A percentile compares a stretch with the other conserved stretches of the same genome.
Evolutionary conservation across 1,284 basidiomycete genomes (phyloP).

Genomic region (Ceratobasidium papillatum): DNA sequence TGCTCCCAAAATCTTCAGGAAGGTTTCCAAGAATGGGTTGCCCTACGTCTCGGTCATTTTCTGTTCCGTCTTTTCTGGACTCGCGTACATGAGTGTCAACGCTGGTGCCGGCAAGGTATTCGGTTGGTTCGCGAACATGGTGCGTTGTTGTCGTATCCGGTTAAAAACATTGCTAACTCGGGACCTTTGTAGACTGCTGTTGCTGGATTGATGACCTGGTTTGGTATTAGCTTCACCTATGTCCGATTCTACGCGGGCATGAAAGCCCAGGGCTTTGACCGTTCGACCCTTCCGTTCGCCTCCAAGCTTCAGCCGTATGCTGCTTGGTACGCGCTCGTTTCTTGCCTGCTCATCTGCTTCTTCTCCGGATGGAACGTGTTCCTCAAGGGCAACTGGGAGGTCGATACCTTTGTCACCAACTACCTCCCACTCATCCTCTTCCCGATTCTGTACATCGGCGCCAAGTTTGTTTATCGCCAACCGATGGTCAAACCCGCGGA

Average conservation of each 20-base stretch:
- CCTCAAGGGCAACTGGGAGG: constrained; percentile 68
- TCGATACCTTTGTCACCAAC: constrained; percentile 74
- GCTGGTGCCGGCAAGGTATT: constrained; percentile 74
- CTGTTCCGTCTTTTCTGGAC: constrained; percentile 71
- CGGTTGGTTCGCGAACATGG: constrained; percentile 77
- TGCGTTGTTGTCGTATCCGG: constrained; percentile 21
- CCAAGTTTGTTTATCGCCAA: constrained; percentile 61
- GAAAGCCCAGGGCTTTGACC: constrained; percentile 76
- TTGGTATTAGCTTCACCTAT: constrained; percentile 82
- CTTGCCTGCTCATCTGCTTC: constrained; percentile 69
- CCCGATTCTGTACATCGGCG: constrained; percentile 73
- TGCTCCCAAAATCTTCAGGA: constrained; percentile 78
- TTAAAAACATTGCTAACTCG: constrained; percentile 42
- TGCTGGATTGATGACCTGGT: constrained; percentile 81
- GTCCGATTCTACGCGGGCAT: constrained; percentile 80
- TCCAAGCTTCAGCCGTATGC: constrained; percentile 71
- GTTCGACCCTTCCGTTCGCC: constrained; percentile 70
- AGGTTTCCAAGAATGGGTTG: constrained; percentile 73
- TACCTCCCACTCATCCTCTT: constrained; percentile 82
- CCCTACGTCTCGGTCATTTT: constrained; percentile 77
- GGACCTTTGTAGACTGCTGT: constrained; percentile 52
- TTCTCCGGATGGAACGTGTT: constrained; percentile 82
- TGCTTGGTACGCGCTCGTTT: constrained; percentile 70
- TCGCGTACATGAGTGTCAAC: constrained; percentile 75
- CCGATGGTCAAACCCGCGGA: constrained; percentile 62